A percentile compares a stretch with the other conserved stretches of the same genome.
Evolutionary conservation across 192 early-diverging fungal genomes (phyloP).

Genomic region (Dissophora ornata): DNA sequence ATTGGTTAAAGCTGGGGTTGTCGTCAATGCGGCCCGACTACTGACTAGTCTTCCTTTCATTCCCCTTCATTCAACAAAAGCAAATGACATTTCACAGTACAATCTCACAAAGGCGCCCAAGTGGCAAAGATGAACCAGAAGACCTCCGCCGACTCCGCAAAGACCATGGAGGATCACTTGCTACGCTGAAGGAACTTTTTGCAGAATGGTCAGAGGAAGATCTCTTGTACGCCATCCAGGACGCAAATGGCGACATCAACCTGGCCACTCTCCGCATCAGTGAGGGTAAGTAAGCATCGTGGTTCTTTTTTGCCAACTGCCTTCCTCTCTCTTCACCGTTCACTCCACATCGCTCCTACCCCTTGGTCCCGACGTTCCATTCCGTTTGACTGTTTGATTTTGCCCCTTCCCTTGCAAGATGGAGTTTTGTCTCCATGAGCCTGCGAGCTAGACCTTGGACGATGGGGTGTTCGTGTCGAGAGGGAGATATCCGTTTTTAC

Average conservation of each 20-base stretch:
- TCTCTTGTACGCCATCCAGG: conserved; percentile 85
- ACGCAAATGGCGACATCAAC: conserved; percentile 88
- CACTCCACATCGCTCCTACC: too few relatives aligned
- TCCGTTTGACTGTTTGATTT: not conserved
- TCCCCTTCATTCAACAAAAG: not conserved
- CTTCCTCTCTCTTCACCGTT: not conserved
- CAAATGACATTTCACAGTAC: conserved; percentile 37
- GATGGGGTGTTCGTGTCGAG: not conserved
- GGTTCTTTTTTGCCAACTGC: not conserved
- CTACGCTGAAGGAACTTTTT: conserved; percentile 76
- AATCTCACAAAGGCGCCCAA: conserved; percentile 39
- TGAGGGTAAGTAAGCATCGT: conserved; percentile 68
- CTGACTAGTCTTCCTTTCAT: not conserved
- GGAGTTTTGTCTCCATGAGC: too few relatives aligned
- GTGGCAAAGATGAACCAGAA: conserved; percentile 60
- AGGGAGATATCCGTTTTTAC: too few relatives aligned
- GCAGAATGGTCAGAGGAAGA: conserved; percentile 91
- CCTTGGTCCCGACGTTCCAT: not conserved
- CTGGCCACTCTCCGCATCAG: conserved; percentile 81
- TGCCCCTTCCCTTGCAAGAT: too few relatives aligned
- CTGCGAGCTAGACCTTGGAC: too few relatives aligned
- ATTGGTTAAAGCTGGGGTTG: too few relatives aligned
- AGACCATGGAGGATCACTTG: conserved; percentile 70
- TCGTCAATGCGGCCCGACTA: too few relatives aligned
- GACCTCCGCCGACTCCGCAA: conserved; percentile 71